Evolutionary conservation across 495 filamentous ascomycete species (phyloP).

Genomic region (Penicillium daleae): DNA sequence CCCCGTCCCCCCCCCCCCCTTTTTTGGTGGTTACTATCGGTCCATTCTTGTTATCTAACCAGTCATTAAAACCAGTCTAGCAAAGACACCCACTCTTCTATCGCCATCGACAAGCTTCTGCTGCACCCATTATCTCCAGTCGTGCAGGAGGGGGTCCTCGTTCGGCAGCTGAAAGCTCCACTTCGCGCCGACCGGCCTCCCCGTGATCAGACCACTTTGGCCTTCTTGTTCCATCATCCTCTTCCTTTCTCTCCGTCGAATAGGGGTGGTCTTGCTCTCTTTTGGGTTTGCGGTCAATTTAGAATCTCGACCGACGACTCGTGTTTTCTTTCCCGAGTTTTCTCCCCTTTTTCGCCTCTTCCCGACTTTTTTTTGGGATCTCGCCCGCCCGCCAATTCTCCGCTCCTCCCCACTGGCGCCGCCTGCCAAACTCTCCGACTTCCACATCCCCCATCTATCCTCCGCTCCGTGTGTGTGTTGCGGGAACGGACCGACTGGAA

Average conservation of each 20-base stretch:
- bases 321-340: not conserved
- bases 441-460: constrained; percentile 1
- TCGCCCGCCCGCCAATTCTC: constrained; percentile 9
- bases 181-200: constrained; percentile 22
- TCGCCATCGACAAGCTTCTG: not conserved
- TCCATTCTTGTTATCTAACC: not conserved
- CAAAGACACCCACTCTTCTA: not conserved
- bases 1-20: not conserved
- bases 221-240: constrained; percentile 26
- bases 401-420: constrained; percentile 7
- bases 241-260: not conserved
- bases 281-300: not conserved
- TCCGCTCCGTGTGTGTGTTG: not conserved
- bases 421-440: constrained; percentile 19
- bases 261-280: not conserved
- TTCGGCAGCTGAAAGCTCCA: constrained; percentile 23
- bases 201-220: constrained; percentile 33
- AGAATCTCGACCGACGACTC: not conserved
- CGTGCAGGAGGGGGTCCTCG: not conserved
- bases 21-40: no score
- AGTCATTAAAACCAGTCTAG: not conserved
- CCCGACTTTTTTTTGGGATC: constrained; percentile 13
- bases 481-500: not conserved
- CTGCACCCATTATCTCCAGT: not conserved
- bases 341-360: not conserved